Evolutionary conservation across 2,329 filamentous ascomycete species (phyloP), one percentile per base, ranked within the genome.

Genomic region (Penicillium vulpinum): DNA sequence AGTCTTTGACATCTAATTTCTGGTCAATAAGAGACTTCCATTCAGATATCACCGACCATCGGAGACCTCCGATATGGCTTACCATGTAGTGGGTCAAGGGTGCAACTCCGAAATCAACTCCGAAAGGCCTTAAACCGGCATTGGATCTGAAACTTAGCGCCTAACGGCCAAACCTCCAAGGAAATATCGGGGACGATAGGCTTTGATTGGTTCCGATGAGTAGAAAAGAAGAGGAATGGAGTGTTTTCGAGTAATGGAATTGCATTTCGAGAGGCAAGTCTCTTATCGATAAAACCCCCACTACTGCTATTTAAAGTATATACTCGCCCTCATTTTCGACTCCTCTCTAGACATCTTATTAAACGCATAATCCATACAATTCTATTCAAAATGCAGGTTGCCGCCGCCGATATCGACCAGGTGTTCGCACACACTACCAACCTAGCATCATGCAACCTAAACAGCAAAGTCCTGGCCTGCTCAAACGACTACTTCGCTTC

Each of bases 401-500:
- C 80, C 24, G 70, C 77, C 29, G 73, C 78, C 22, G 62, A 81
- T 44, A 85, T 85, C 59, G 81, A 85, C 68, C 62, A 73, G 5
- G 80, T 79, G 11, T 85, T 85, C 71, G 79, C 80, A 49, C 81
- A 80, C 41, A 79, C 80, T 57, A 84, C 81, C 66, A 84, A 75
- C 61, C 67, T 75, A n/a, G 69, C 70, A 51, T 77, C 74, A 1
- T 67, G 71, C 29, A 69, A 67, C 56, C 77, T 86, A 45, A 80
- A 85, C 58, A 82, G 79, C 63, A 78, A 76, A 22, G 73, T 86
- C 63, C 75, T 86, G 60, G 75, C 81, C 60, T 81, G 79, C 73
- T 83, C 80, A 60, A 82, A 86, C 72, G 83, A 86, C 75, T 86
- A 79, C 77, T 87, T 86, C 73, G 84, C 84, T 51, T 75, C 78